Conservation (phyloP, 805 yeast genomes). For the Zygosaccharomyces gambellarensis region DNA sequence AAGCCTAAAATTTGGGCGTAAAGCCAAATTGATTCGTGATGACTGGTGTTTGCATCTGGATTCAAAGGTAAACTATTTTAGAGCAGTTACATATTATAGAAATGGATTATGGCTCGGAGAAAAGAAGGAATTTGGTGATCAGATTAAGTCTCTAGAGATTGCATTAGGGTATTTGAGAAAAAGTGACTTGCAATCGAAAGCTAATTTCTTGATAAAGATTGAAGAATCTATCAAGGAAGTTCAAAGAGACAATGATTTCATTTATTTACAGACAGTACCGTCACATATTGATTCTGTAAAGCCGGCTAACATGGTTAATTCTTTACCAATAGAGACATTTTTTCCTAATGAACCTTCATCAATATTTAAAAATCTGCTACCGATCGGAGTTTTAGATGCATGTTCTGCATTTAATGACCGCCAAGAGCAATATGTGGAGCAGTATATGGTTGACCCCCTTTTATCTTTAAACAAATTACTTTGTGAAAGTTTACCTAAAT, state of each 20-base stretch:
- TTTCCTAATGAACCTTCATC: slow-evolving; percentile 26
- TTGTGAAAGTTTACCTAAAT: slow-evolving; percentile 41
- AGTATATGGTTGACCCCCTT: slow-evolving; percentile 46
- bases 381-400: slow-evolving; percentile 59
- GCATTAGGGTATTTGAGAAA: slow-evolving; percentile 37
- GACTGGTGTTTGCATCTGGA: slow-evolving; percentile 63
- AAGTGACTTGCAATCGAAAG: slow-evolving; percentile 28
- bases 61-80: slow-evolving; percentile 60
- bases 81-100: slow-evolving; percentile 66
- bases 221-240: slow-evolving; percentile 46
- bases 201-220: slow-evolving; percentile 45
- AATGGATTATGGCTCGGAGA: slow-evolving; percentile 40
- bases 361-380: slow-evolving; percentile 60
- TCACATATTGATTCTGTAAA: slow-evolving; percentile 39
- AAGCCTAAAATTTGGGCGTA: slow-evolving; percentile 42
- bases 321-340: slow-evolving; percentile 38
- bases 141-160: slow-evolving; percentile 46
- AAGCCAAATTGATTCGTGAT: slow-evolving; percentile 47
- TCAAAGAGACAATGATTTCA: slow-evolving; percentile 75
- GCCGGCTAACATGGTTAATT: slow-evolving; percentile 52
- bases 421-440: slow-evolving; percentile 47
- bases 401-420: slow-evolving; percentile 67
- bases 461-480: slow-evolving; percentile 43
- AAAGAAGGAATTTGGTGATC: slow-evolving; percentile 57
- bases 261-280: slow-evolving; percentile 68